These are phyloP conservation scores for Amborella trichopoda DNA, from an alignment of 164 flowering plant species.

Conservation along the genomic window DNA sequence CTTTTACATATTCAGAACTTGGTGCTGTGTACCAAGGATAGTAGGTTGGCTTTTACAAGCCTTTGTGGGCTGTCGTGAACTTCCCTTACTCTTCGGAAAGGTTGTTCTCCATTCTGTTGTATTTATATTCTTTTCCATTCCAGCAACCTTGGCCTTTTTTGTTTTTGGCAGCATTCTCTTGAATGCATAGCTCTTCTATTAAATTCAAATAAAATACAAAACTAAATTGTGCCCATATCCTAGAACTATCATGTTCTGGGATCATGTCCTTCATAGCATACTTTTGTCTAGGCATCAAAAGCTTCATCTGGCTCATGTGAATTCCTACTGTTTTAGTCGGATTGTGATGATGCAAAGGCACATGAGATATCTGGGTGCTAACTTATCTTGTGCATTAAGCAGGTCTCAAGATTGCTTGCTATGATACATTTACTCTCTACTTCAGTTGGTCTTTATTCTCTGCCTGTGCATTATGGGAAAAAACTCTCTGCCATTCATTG, in stretches of 20 bases:
- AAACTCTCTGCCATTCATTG: constrained; percentile 46
- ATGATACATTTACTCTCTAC: constrained; percentile 34
- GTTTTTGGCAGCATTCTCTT: too few species aligned
- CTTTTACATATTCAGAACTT: constrained; percentile 14
- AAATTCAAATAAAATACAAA: too few species aligned
- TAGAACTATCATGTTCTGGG: too few species aligned
- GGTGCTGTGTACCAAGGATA: constrained; percentile 35
- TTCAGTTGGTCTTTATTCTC: constrained; percentile 22
- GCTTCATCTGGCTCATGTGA: too few species aligned
- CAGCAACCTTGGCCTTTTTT: background rate
- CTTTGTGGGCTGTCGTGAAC: constrained; percentile 62
- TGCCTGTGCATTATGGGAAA: constrained; percentile 22
- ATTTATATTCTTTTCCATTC: background rate
- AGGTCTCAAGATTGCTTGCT: constrained; percentile 83
- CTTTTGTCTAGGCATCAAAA: too few species aligned
- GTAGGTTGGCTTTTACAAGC: constrained; percentile 50
- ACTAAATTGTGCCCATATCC: too few species aligned
- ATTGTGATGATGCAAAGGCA: too few species aligned
- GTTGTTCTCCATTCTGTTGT: constrained; percentile 19
- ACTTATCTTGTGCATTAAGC: too few species aligned
- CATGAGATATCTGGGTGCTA: too few species aligned
- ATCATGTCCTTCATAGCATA: too few species aligned
- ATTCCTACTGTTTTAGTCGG: too few species aligned
- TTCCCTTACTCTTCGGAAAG: constrained; percentile 67
- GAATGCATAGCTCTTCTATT: too few species aligned